Conservation (phyloP, 148 eudicot genomes). For the Camellia sinensis region DNA sequence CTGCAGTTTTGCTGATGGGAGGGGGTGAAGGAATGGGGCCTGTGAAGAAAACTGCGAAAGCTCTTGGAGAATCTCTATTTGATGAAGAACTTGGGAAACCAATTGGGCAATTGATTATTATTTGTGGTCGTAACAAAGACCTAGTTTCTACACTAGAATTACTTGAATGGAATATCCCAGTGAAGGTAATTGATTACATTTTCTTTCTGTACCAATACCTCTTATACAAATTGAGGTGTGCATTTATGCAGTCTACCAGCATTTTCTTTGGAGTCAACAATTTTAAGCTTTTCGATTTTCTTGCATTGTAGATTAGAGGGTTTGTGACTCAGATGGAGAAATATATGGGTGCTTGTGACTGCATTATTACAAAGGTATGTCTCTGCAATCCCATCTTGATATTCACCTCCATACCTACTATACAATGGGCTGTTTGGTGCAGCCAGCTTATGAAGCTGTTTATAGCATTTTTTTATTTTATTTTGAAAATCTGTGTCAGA, state of each 20-base stretch:
- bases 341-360: conserved; percentile 98
- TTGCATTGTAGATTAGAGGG: conserved; percentile 57
- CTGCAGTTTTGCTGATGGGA: conserved; percentile 89
- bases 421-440: not conserved
- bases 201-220: not conserved
- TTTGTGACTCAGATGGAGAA: conserved; percentile 92
- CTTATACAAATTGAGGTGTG: not conserved
- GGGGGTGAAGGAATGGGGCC: conserved; percentile 99
- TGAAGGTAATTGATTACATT: conserved; percentile 47
- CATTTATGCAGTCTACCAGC: not conserved
- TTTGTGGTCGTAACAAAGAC: conserved; percentile 82
- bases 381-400: not conserved
- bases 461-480: too few species aligned
- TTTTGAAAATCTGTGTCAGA: too few species aligned
- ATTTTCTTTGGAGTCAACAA: not conserved
- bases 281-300: not conserved
- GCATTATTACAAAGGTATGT: conserved; percentile 86
- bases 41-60: conserved; percentile 81
- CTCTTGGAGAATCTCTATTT: conserved; percentile 67
- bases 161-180: conserved; percentile 89
- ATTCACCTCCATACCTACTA: not conserved
- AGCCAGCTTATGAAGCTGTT: too few species aligned
- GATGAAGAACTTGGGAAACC: conserved; percentile 60
- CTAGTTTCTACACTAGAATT: conserved; percentile 57
- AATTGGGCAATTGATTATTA: conserved; percentile 72